Percentiles rank a stretch among this genome's conserved stretches.
Evolutionary conservation across 495 filamentous ascomycete species (phyloP).

Genomic region (Penicillium psychrofluorescens): DNA sequence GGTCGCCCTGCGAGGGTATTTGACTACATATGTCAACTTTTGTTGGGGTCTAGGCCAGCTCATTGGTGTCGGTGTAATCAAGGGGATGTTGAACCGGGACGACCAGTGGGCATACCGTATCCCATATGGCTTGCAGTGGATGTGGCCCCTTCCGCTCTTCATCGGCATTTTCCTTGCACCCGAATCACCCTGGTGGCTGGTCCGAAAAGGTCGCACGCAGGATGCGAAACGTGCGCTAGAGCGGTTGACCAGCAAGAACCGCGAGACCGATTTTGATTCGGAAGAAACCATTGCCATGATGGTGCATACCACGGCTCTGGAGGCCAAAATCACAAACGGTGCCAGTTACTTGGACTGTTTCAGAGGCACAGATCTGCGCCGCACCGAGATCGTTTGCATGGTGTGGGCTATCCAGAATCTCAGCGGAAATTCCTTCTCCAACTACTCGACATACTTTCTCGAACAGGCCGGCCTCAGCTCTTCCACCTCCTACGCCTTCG

Average conservation of each 20-base stretch:
- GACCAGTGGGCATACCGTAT: slow-evolving; percentile 64
- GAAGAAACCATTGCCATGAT: slow-evolving; percentile 80
- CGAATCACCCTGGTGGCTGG: slow-evolving; percentile 79
- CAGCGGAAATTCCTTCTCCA: slow-evolving; percentile 70
- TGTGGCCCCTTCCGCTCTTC: slow-evolving; percentile 73
- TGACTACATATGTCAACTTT: slow-evolving; percentile 77
- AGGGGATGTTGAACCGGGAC: slow-evolving; percentile 47
- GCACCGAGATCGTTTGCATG: slow-evolving; percentile 74
- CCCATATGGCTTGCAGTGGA: slow-evolving; percentile 74
- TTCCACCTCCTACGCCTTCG: slow-evolving; percentile 57
- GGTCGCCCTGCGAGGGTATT: slow-evolving; percentile 60
- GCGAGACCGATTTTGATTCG: slow-evolving; percentile 56
- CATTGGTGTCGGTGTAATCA: slow-evolving; percentile 68
- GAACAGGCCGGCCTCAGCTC: slow-evolving; percentile 59
- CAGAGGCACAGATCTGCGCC: slow-evolving; percentile 62
- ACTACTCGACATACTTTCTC: slow-evolving; percentile 76
- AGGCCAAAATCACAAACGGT: slow-evolving; percentile 61
- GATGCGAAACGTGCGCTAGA: slow-evolving; percentile 62
- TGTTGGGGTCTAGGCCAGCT: slow-evolving; percentile 77
- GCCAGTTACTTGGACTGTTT: slow-evolving; percentile 71
- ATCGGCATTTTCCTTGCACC: slow-evolving; percentile 65
- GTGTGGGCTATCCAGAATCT: slow-evolving; percentile 81
- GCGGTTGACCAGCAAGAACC: slow-evolving; percentile 53
- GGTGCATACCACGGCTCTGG: slow-evolving; percentile 71
- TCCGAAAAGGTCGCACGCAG: slow-evolving; percentile 59